These are phyloP conservation scores for Sonneratia caseolaris DNA, from an alignment of 345 rosid genomes.

Conservation along the genomic window DNA sequence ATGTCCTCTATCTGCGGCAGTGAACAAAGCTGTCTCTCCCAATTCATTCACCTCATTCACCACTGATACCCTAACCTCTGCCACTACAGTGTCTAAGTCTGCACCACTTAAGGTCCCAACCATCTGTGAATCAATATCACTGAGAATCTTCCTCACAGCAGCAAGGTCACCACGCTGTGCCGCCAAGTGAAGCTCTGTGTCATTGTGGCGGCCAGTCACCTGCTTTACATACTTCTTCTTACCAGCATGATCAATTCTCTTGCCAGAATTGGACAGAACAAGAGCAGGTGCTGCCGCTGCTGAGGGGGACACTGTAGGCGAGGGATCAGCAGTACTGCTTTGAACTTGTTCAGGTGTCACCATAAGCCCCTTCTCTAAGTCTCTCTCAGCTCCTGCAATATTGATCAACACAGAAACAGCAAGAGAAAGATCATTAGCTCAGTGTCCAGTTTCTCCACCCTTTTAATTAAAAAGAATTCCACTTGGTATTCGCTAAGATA, in stretches of 20 bases:
- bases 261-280: slow-evolving; percentile 69
- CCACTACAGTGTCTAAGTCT: slow-evolving; percentile 67
- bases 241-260: slow-evolving; percentile 82
- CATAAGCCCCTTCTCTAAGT: slow-evolving; percentile 53
- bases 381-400: slow-evolving; percentile 45
- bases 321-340: slow-evolving; percentile 35
- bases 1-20: slow-evolving; percentile 88
- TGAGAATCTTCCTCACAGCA: slow-evolving; percentile 66
- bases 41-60: slow-evolving; percentile 92
- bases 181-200: slow-evolving; percentile 69
- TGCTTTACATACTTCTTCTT: slow-evolving; percentile 94
- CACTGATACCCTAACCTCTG: slow-evolving; percentile 67
- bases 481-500: no score
- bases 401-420: not conserved
- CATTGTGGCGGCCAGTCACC: slow-evolving; percentile 82
- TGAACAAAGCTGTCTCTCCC: slow-evolving; percentile 80
- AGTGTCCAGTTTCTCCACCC: not conserved
- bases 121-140: slow-evolving; percentile 62
- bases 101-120: slow-evolving; percentile 55
- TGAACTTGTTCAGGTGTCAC: slow-evolving; percentile 24
- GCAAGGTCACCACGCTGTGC: slow-evolving; percentile 82
- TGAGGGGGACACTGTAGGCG: slow-evolving; percentile 72
- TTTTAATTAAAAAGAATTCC: not conserved
- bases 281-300: slow-evolving; percentile 75
- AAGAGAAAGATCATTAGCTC: not conserved